Conservation (phyloP, 129 eudicot genomes). For the Rutidosis leptorrhynchoides region DNA sequence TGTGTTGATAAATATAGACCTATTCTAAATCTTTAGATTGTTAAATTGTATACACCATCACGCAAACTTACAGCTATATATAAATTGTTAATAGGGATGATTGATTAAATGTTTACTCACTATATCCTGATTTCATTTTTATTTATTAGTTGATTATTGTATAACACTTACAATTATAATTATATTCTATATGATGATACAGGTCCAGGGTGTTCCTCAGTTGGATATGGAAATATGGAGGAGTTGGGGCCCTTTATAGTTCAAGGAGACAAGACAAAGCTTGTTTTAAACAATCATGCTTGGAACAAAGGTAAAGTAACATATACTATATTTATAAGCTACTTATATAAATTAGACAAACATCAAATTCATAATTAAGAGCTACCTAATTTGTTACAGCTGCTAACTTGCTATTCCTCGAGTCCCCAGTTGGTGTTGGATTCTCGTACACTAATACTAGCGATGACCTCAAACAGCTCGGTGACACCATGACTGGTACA, state of each 20-base stretch:
- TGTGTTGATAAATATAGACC: too few relatives aligned
- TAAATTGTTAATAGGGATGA: too few relatives aligned
- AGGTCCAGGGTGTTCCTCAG: conserved; percentile 97
- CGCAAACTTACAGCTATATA: too few relatives aligned
- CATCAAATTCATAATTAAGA: neutral
- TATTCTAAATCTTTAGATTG: too few relatives aligned
- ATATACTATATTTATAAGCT: neutral
- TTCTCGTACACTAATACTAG: conserved; percentile 81
- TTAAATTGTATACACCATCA: too few relatives aligned
- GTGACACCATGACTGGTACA: conserved; percentile 70
- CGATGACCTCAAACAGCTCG: conserved; percentile 56
- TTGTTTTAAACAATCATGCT: conserved; percentile 51
- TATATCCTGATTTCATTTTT: too few relatives aligned
- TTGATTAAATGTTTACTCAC: too few relatives aligned
- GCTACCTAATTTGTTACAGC: conserved; percentile 26
- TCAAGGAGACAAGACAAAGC: conserved; percentile 55
- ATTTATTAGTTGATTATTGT: neutral
- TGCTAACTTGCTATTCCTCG: conserved; percentile 73
- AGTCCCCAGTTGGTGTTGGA: conserved; percentile 93
- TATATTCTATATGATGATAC: conserved; percentile 2
- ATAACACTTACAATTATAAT: neutral
- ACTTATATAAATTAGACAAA: neutral
- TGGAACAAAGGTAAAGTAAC: conserved; percentile 76
- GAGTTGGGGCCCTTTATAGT: conserved; percentile 84
- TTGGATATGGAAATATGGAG: conserved; percentile 75